Evolutionary conservation across 225 moss, liverwort and hornwort species (phyloP), one percentile per base, ranked within the genome.

Genomic region (Takakia lepidozioides): DNA sequence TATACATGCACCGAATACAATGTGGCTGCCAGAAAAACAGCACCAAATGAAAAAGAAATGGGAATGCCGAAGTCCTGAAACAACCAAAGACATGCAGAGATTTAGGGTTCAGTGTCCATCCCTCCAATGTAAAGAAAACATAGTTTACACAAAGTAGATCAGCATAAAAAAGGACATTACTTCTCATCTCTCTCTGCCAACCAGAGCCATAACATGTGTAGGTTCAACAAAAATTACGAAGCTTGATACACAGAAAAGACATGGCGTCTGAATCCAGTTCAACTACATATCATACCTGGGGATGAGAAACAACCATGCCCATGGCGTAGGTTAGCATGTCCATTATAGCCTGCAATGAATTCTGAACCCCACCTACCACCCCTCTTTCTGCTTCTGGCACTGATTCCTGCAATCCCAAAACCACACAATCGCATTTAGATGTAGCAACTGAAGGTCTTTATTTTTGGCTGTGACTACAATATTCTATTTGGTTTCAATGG

Each of bases 341-440:
- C 98, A 91, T 87, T 0, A 85, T 48, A 11, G 91, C 83, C 36
- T 91, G 91, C 71, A 98, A 64, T n/a, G 98, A 91, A 58, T 61
- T 91, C 40, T 98, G 98, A 49, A 91, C 91, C 30, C 98, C 91
- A 53, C 87, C 91, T 0, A 98, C 91, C 25, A 85, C 85, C 29
- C 98, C 98, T 67, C 98, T 71, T 60, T 91, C 74, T 27, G 72
- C 48, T 48, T 81, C 87, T 22, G 75, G 71, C 35, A 91, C 74
- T 15, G 80, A 69, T 46, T 98, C 98, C 95, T 95, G 75, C 38
- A 58, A 0, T 49, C 43, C 25, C 28, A 27, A 24, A 19, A 21
- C 30, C n/a, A 3, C 6, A 22, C 23, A 2, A 6, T 48, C 48
- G 6, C 3, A 27, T 23, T 25, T 22, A 23, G n/a, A n/a, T n/a